Conservation (phyloP, 257 asterid species). For the Solanum ossicruentum region DNA sequence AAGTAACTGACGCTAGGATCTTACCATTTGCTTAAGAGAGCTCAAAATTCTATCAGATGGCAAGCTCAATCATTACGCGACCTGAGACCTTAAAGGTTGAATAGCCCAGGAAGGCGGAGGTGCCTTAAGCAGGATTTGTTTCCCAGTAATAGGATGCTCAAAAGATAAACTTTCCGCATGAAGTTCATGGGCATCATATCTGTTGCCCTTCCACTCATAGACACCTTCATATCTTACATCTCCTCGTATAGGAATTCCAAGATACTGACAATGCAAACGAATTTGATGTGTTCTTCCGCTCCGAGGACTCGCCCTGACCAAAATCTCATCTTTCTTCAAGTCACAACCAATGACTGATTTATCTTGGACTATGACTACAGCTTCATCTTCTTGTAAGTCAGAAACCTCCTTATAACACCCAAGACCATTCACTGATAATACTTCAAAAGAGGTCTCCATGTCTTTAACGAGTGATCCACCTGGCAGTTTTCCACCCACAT, state of each 20-base stretch:
- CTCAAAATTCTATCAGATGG: neutral
- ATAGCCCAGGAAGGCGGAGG: slow-evolving; percentile 72
- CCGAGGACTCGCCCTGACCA: slow-evolving; percentile 64
- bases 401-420: slow-evolving; percentile 8
- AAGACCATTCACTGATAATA: slow-evolving; percentile 48
- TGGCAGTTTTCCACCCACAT: slow-evolving; percentile 61
- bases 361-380: slow-evolving; percentile 32
- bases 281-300: slow-evolving; percentile 97
- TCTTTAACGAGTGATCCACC: slow-evolving; percentile 77
- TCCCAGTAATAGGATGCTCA: slow-evolving; percentile 70
- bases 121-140: slow-evolving; percentile 44
- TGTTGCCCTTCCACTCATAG: slow-evolving; percentile 57
- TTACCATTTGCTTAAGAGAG: neutral
- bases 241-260: slow-evolving; percentile 76
- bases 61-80: neutral
- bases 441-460: slow-evolving; percentile 71
- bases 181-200: slow-evolving; percentile 66
- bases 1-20: neutral
- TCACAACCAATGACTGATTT: slow-evolving; percentile 27
- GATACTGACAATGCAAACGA: slow-evolving; percentile 87
- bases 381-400: slow-evolving; percentile 17
- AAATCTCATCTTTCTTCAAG: slow-evolving; percentile 45
- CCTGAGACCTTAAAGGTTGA: slow-evolving; percentile 7
- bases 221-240: slow-evolving; percentile 91
- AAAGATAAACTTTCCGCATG: slow-evolving; percentile 89